Percentiles rank a stretch among this genome's conserved stretches.
Conservation (phyloP, 257 asterid genomes). For the Scutellaria barbata region DNA sequence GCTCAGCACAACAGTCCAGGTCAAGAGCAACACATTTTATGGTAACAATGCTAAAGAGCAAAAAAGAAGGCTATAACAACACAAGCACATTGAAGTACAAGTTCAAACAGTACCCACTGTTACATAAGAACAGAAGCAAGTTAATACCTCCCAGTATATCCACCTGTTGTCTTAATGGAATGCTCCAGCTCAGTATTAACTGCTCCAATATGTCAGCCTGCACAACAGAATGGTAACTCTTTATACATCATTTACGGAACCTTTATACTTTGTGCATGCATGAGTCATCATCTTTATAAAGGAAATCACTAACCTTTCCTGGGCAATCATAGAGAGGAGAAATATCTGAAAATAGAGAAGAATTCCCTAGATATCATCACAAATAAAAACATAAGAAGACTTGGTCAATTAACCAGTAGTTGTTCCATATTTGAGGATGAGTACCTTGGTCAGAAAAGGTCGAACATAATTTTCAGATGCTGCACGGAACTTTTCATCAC, state of each 20-base stretch:
- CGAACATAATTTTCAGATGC: constrained; percentile 76
- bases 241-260: constrained; percentile 8
- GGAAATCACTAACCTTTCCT: constrained; percentile 72
- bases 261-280: constrained; percentile 1
- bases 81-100: background rate
- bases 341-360: constrained; percentile 95
- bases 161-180: constrained; percentile 72
- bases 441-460: constrained; percentile 88
- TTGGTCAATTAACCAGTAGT: constrained; percentile 30
- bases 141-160: constrained; percentile 76
- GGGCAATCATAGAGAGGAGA: constrained; percentile 84
- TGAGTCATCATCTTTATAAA: constrained; percentile 18
- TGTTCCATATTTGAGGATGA: constrained; percentile 2
- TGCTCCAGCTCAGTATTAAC: constrained; percentile 70
- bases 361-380: constrained; percentile 73
- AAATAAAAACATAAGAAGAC: constrained; percentile 33
- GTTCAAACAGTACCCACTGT: background rate
- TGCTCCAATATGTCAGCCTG: constrained; percentile 90
- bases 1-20: too few relatives aligned
- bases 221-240: constrained; percentile 35
- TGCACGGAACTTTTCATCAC: constrained; percentile 65
- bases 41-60: too few relatives aligned
- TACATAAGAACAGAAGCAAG: constrained; percentile 7
- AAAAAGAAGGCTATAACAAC: background rate
- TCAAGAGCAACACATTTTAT: too few relatives aligned